A percentile compares a stretch with the other conserved stretches of the same genome.
Evolutionary conservation across 2,329 filamentous ascomycete genomes (phyloP).

Genomic region (Magnaporthiopsis poae): DNA sequence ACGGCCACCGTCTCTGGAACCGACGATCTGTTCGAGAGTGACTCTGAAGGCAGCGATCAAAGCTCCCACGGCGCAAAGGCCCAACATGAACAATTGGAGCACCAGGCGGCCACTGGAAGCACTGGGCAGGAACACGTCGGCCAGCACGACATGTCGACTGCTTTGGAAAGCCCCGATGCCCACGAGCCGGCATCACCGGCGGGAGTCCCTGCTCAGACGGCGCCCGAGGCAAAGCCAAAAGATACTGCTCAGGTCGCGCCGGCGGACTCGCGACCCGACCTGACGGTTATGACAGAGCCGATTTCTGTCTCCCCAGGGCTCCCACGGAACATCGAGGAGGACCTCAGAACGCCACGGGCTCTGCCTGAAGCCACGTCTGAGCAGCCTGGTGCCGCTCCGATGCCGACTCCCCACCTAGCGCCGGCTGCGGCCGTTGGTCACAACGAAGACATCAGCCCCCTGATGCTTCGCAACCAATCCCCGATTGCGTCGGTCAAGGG

Average conservation of each 20-base stretch:
- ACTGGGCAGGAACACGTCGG: neutral
- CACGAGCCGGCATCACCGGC: neutral
- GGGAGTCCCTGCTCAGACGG: neutral
- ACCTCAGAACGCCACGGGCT: neutral
- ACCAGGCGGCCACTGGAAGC: neutral
- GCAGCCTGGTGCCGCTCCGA: neutral
- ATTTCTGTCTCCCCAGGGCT: neutral
- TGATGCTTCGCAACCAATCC: slow-evolving; percentile 12
- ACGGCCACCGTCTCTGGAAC: slow-evolving; percentile 25
- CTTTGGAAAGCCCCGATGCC: neutral
- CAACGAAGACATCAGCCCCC: slow-evolving; percentile 14
- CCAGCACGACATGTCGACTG: neutral
- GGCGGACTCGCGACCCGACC: neutral
- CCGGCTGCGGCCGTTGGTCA: slow-evolving; percentile 1
- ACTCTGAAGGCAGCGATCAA: slow-evolving; percentile 4
- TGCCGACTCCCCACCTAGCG: slow-evolving; percentile 12
- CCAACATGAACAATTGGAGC: neutral
- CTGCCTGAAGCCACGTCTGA: slow-evolving; percentile 9
- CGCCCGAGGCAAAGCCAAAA: neutral
- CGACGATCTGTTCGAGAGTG: slow-evolving; percentile 24
- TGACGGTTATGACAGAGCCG: slow-evolving; percentile 9
- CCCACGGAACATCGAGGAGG: neutral
- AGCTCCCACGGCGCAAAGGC: neutral
- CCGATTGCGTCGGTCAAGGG: slow-evolving; percentile 14
- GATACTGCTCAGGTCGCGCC: neutral